phyloP scores from a whole-genome alignment of 148 eudicot species.

The Camellia sinensis region DNA sequence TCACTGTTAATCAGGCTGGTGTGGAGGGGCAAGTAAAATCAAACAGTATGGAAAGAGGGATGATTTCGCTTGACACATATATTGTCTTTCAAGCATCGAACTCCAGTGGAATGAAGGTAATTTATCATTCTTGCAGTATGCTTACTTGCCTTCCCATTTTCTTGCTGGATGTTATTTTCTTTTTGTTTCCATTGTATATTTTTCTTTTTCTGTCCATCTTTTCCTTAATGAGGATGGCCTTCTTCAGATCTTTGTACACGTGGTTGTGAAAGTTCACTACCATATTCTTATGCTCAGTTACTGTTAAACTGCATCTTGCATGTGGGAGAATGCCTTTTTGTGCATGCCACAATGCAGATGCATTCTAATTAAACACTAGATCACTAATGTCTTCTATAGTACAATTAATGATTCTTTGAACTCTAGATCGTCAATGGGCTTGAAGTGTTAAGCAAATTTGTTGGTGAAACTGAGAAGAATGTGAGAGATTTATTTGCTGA shows the following conservation, averaged over 20 bases:
- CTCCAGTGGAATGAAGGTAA: too few species aligned
- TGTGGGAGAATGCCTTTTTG: not conserved
- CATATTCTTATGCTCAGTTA: not conserved
- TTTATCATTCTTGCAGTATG: too few species aligned
- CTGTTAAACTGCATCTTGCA: not conserved
- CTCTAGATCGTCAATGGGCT: slow-evolving; percentile 95
- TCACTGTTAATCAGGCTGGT: too few species aligned
- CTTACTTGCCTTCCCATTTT: too few species aligned
- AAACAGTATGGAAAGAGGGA: too few species aligned
- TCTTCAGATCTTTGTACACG: not conserved
- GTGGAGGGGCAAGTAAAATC: too few species aligned
- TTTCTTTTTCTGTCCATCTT: not conserved
- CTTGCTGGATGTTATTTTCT: slow-evolving; percentile 1
- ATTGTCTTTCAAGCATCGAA: too few species aligned
- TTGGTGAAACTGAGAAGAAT: slow-evolving; percentile 99
- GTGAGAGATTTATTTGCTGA: slow-evolving; percentile 98
- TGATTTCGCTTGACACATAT: too few species aligned
- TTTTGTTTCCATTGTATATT: not conserved
- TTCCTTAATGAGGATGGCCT: not conserved
- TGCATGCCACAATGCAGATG: slow-evolving; percentile 1
- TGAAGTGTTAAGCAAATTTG: slow-evolving; percentile 97
- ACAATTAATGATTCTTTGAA: slow-evolving; percentile 12
- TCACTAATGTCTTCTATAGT: not conserved
- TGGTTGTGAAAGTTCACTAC: not conserved
- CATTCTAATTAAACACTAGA: not conserved